Base-by-base conservation (phyloP, 1,139 yeast genomes). In the Hyphopichia fennica region DNA sequence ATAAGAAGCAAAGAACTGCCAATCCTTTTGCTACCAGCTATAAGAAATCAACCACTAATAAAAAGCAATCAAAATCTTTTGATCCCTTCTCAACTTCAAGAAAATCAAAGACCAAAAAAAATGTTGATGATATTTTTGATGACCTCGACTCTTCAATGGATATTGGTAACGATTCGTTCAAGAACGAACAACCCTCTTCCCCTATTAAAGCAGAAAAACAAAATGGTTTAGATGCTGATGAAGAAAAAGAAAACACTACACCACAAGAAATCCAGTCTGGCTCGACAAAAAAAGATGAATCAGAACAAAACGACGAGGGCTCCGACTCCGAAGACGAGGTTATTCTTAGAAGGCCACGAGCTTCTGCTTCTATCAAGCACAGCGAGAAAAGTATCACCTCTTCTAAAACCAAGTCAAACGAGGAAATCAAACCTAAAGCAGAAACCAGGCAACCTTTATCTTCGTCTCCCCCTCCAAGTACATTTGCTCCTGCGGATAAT, bases 311-410 rank as follows among this genome's bases (percentile, higher is more conserved):
- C 17, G 31, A 28, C 4, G 31, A n/a, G 17, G 19, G 35, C 16
- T 52, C 46, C 19, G 75, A 75, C 37, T 81, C 80, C 8, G 86
- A 81, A 6, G 85, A 81, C 38, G 78, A 81, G 17, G 69, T 81
- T 23, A 70, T 76, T 14, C 62, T 72, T 8, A 67, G 75, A 50
- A 61, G 78, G 48, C 79, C 77, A 33, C 63, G 75, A 45, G 67
- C 69, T 1, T 56, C 72, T 2, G 73, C 66, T 0, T 54, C 58
- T 1, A 65, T 62, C 15, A 62, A 51, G 43, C 57, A 50, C 6
- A 60, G 54, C 18, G 37, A 46, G 2, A 43, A 57, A 5, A 56
- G 47, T 35, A 37, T 57, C 22, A 44, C 64, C 2, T 48, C 67
- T 2, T 54, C 56, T 9, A 62, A 60, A 41, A 52, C 60, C 13